phyloP scores from a whole-genome alignment of 345 rosid genomes.

The Gossypium ekmanianum region DNA sequence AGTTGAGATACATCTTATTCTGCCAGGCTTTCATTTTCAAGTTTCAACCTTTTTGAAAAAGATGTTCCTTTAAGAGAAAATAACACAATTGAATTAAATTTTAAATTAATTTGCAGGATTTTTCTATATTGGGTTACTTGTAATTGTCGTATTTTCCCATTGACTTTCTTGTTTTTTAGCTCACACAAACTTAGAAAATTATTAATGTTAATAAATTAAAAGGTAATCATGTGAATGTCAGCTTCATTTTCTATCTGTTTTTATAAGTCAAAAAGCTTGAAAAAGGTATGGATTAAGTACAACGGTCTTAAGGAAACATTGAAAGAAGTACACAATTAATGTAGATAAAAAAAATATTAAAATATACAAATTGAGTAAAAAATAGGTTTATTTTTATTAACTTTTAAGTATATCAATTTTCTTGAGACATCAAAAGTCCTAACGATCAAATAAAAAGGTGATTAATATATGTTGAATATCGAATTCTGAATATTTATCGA shows the following conservation, averaged over 20 bases:
- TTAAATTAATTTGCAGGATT: background rate
- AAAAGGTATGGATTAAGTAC: background rate
- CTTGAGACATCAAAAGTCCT: too few species aligned
- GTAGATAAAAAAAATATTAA: background rate
- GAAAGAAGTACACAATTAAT: background rate
- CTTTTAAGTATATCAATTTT: too few species aligned
- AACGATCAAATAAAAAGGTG: too few species aligned
- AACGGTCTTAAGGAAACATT: background rate
- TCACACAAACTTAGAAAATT: background rate
- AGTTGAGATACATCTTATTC: background rate
- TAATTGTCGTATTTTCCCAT: background rate
- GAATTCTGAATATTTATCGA: too few species aligned
- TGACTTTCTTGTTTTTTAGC: background rate
- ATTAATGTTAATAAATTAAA: background rate
- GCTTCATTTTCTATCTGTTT: background rate
- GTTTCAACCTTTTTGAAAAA: background rate
- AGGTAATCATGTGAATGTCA: background rate
- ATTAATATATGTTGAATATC: too few species aligned
- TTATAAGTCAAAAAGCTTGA: constrained; percentile 1
- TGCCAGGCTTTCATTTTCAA: background rate
- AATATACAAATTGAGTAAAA: background rate
- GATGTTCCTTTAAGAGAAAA: background rate
- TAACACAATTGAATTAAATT: background rate
- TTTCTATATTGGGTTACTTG: background rate
- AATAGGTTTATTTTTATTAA: too few species aligned